A percentile compares a stretch with the other conserved stretches of the same genome.
These are phyloP conservation scores for Corchorus capsularis DNA, from an alignment of 345 rosid genomes.

Conservation along the genomic window DNA sequence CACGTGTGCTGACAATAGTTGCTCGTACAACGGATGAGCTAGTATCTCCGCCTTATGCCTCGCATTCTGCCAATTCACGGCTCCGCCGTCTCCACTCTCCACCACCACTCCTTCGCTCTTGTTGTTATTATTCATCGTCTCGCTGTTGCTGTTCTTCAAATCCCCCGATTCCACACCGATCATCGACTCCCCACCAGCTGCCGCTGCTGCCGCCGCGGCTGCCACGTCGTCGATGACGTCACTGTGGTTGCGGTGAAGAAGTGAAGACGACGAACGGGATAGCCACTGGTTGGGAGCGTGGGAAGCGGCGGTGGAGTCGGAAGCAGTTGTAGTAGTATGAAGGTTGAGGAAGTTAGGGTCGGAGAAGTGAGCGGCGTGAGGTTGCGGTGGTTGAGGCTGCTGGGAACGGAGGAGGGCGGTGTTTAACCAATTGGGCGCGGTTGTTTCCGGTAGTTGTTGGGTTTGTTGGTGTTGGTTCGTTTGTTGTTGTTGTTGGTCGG, in stretches of 20 bases:
- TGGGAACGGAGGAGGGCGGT: slow-evolving; percentile 74
- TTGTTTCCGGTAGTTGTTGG: slow-evolving; percentile 44
- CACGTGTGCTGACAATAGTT: slow-evolving; percentile 88
- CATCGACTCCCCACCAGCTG: slow-evolving; percentile 45
- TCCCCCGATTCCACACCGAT: slow-evolving; percentile 52
- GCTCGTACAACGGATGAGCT: slow-evolving; percentile 86
- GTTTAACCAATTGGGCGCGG: slow-evolving; percentile 89
- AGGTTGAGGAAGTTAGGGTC: slow-evolving; percentile 81
- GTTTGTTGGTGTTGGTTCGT: slow-evolving; percentile 42
- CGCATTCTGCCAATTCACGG: slow-evolving; percentile 84
- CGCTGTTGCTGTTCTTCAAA: slow-evolving; percentile 38
- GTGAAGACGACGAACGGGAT: slow-evolving; percentile 66
- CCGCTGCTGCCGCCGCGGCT: slow-evolving; percentile 19
- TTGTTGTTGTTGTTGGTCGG: slow-evolving; percentile 51
- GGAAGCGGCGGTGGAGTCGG: slow-evolving; percentile 48
- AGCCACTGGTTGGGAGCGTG: slow-evolving; percentile 65
- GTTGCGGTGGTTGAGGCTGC: slow-evolving; percentile 36
- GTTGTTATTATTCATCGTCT: slow-evolving; percentile 33
- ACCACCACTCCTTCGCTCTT: slow-evolving; percentile 47
- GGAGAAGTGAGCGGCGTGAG: slow-evolving; percentile 38
- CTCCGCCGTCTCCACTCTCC: slow-evolving; percentile 45
- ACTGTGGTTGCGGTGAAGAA: slow-evolving; percentile 47
- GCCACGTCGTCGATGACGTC: slow-evolving; percentile 64
- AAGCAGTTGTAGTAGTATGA: slow-evolving; percentile 50
- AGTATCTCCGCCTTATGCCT: slow-evolving; percentile 84